Evolutionary conservation across 345 rosid genomes (phyloP), one percentile per base, ranked within the genome.

Genomic region (Ceriops decandra): DNA sequence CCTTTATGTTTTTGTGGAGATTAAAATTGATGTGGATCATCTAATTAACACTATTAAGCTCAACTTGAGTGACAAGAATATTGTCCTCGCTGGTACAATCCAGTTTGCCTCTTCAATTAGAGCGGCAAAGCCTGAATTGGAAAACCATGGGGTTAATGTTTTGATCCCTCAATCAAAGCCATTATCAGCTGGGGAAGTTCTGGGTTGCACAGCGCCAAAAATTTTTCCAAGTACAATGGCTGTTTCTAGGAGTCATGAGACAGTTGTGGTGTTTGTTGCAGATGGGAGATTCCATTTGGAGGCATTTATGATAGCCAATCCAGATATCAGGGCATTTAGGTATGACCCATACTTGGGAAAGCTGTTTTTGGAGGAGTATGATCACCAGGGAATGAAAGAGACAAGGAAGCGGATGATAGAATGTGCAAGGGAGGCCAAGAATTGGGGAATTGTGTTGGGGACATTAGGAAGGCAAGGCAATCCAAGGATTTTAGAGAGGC

Each of bases 381-480:
- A 91, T 86, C 96, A 91, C 17, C 82, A 74, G 74, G 99, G 97
- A 27, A 91, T 95, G 99, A 88, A 86, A 75, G 90, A 86, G 72
- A 76, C 82, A 1, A 81, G 97, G 72, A 91, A 72, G 77, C 80
- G 78, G 11, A 93, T 92, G 0, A 82, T 91, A 26, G 54, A 81
- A 63, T 75, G 76, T 52, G 93, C 92, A 0, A 85, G 38, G 67
- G 73, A 64, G 15, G 86, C 90, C 0, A 85, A 63, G 70, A 82
- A 68, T 69, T 95, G 96, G 93, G 96, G 97, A 21, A 77, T 90
- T 36, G 90, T 95, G 74, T 77, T 95, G 70, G 97, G 99, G 66
- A 95, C 99, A 11, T 67, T 95, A 58, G 99, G 99, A 60, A 85
- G 97, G 82, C 99, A 91, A 78, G 99, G 99, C 31, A 95, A 91